Percentiles rank a stretch among this genome's conserved stretches.
Conservation (phyloP, 2,329 filamentous ascomycete species). For the Diaporthe sp. region DNA sequence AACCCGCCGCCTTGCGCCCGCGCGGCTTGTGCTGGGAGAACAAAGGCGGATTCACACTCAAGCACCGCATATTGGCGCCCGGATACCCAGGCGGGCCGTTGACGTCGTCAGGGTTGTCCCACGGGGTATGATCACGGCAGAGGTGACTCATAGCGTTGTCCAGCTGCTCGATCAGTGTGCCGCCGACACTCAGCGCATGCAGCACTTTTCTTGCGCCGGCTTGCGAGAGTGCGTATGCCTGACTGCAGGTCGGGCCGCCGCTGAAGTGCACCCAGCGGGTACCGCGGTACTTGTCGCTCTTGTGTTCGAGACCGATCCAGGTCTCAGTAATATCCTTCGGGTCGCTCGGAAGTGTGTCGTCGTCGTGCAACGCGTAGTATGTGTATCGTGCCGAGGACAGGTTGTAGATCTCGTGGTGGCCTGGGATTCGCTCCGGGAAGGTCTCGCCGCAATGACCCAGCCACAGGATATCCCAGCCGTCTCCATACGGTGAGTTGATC, state of each 20-base stretch:
- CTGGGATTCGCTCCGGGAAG: slow-evolving; percentile 34
- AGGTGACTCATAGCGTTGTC: slow-evolving; percentile 34
- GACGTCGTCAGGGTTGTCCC: slow-evolving; percentile 28
- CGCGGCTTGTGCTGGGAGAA: slow-evolving; percentile 36
- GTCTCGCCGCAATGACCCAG: slow-evolving; percentile 49
- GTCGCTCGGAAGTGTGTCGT: slow-evolving; percentile 26
- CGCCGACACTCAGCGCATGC: slow-evolving; percentile 32
- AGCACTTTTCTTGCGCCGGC: slow-evolving; percentile 32
- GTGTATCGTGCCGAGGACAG: slow-evolving; percentile 29
- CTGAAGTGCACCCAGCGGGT: slow-evolving; percentile 36
- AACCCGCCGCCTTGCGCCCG: slow-evolving; percentile 27
- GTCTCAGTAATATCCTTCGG: slow-evolving; percentile 1
- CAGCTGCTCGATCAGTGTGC: slow-evolving; percentile 31
- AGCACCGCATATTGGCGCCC: slow-evolving; percentile 33
- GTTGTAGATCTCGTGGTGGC: slow-evolving; percentile 33
- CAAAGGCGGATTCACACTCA: slow-evolving; percentile 33
- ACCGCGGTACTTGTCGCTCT: slow-evolving; percentile 3
- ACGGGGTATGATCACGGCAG: slow-evolving; percentile 29
- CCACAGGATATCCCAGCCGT: slow-evolving; percentile 51
- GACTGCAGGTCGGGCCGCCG: slow-evolving; percentile 34
- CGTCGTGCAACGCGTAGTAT: slow-evolving; percentile 32
- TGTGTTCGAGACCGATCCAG: slow-evolving; percentile 33
- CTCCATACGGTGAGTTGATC: slow-evolving; percentile 40
- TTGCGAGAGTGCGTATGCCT: slow-evolving; percentile 33
- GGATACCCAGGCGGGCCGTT: slow-evolving; percentile 30